Percentiles rank a stretch among this genome's conserved stretches.
These are phyloP conservation scores for Tremellales sp. DNA, from an alignment of 1,284 basidiomycete genomes.

Conservation along the genomic window DNA sequence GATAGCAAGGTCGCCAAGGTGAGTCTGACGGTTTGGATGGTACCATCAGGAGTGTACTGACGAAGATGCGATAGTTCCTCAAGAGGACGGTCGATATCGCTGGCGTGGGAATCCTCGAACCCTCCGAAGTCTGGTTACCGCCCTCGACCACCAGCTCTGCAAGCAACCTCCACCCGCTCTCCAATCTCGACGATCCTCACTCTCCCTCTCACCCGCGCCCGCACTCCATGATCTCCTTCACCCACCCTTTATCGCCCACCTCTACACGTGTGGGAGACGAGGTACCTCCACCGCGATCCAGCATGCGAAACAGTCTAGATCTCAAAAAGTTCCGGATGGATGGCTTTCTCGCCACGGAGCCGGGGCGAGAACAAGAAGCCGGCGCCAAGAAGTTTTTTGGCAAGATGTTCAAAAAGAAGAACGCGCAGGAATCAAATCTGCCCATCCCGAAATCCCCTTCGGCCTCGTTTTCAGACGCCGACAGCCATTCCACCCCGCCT, in stretches of 20 bases:
- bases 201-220: constrained; percentile 15
- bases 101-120: constrained; percentile 71
- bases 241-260: constrained; percentile 31
- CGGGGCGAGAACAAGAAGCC: constrained; percentile 18
- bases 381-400: constrained; percentile 62
- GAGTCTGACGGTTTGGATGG: constrained; percentile 7
- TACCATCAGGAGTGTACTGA: not conserved
- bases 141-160: constrained; percentile 3
- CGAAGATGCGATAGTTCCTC: constrained; percentile 54
- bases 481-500: not conserved
- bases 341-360: constrained; percentile 3
- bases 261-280: constrained; percentile 21
- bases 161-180: constrained; percentile 3
- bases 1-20: constrained; percentile 85
- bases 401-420: constrained; percentile 67
- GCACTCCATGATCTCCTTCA: constrained; percentile 32
- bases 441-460: not conserved
- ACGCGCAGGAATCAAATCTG: constrained; percentile 18
- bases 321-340: constrained; percentile 22
- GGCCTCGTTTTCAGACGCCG: not conserved
- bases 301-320: constrained; percentile 20
- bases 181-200: constrained; percentile 5
- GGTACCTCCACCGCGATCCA: constrained; percentile 5
- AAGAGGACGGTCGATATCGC: constrained; percentile 79
- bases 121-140: constrained; percentile 69